A percentile compares a stretch with the other conserved stretches of the same genome.
Evolutionary conservation across 2,329 filamentous ascomycete genomes (phyloP).

Genomic region (Nannizzia gypsea): DNA sequence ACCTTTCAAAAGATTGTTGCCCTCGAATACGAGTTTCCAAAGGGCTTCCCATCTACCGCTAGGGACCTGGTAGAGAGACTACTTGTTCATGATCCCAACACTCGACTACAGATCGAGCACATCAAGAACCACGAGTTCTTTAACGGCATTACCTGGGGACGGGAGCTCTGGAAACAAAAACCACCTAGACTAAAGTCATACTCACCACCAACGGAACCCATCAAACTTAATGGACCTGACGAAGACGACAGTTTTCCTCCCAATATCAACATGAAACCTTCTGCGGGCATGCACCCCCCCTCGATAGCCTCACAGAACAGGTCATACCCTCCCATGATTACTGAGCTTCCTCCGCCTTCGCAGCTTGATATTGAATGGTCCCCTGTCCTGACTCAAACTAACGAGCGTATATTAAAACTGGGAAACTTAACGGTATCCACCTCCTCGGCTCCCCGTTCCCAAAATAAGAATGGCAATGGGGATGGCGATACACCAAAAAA

Average conservation of each 20-base stretch:
- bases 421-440: slow-evolving; percentile 81
- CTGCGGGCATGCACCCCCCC: slow-evolving; percentile 25
- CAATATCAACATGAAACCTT: slow-evolving; percentile 26
- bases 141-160: slow-evolving; percentile 72
- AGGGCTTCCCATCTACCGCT: slow-evolving; percentile 74
- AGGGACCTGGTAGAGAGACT: slow-evolving; percentile 82
- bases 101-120: slow-evolving; percentile 80
- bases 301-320: slow-evolving; percentile 49
- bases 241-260: slow-evolving; percentile 32
- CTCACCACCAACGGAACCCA: slow-evolving; percentile 63
- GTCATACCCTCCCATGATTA: slow-evolving; percentile 70
- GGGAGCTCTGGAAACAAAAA: slow-evolving; percentile 75
- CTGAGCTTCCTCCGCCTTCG: slow-evolving; percentile 88
- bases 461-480: slow-evolving; percentile 51
- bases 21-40: slow-evolving; percentile 85
- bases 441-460: slow-evolving; percentile 61
- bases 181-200: slow-evolving; percentile 80
- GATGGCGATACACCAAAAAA: slow-evolving; percentile 66
- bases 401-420: slow-evolving; percentile 88
- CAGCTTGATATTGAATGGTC: slow-evolving; percentile 99
- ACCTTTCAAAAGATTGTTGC: slow-evolving; percentile 98
- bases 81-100: slow-evolving; percentile 74
- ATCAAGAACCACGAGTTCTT: slow-evolving; percentile 97
- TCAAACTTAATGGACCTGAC: slow-evolving; percentile 52
- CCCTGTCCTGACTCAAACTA: slow-evolving; percentile 76